A percentile compares a stretch with the other conserved stretches of the same genome.
Conservation (phyloP, 192 early-diverging fungal genomes). For the Spinellus fusiger region DNA sequence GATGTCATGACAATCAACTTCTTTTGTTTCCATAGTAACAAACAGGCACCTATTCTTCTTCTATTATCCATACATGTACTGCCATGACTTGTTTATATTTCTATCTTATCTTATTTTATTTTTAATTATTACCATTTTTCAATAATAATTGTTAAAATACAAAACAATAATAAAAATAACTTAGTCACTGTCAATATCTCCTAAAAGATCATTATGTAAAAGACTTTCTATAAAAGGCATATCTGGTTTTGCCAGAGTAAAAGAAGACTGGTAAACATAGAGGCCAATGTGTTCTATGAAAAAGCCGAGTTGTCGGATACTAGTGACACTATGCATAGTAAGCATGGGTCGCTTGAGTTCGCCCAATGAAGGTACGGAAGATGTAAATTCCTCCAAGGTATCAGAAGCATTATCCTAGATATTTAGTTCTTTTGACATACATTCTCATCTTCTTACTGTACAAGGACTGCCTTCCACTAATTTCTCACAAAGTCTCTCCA, state of each 20-base stretch:
- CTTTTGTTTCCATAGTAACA: no score
- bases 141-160: no score
- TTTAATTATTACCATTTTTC: background rate
- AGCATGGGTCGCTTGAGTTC: constrained; percentile 67
- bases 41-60: no score
- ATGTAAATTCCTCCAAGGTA: background rate
- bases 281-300: constrained; percentile 72
- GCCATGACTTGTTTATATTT: background rate
- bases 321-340: constrained; percentile 59
- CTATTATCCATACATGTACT: background rate
- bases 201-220: constrained; percentile 56
- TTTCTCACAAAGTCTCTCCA: constrained; percentile 61
- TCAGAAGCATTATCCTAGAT: background rate
- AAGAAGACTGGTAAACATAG: constrained; percentile 72
- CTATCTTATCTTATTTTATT: background rate
- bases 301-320: constrained; percentile 66
- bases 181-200: constrained; percentile 19
- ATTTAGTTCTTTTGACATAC: background rate
- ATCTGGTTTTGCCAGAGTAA: constrained; percentile 66
- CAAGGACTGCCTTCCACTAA: constrained; percentile 13
- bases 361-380: constrained; percentile 11
- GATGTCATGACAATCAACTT: no score
- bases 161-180: no score
- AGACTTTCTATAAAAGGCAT: constrained; percentile 68
- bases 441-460: background rate